Percentiles rank a stretch among this genome's conserved stretches.
phyloP scores from a whole-genome alignment of 2,329 filamentous ascomycete genomes.

The Escovopsis weberi region DNA sequence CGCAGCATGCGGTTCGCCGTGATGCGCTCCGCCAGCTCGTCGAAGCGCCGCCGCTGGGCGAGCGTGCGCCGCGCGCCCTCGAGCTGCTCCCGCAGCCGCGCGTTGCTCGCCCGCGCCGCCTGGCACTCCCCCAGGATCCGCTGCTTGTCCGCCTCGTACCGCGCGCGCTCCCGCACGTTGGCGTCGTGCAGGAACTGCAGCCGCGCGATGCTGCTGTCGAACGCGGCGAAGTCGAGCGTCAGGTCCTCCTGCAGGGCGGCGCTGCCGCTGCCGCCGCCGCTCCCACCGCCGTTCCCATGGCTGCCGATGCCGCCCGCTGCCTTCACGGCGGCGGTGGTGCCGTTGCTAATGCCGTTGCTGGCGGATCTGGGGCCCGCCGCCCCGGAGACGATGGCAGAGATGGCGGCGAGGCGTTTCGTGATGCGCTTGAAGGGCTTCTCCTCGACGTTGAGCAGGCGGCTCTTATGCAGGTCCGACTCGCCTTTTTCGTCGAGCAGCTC shows the following conservation, averaged over 20 bases:
- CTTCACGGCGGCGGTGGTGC: slow-evolving; percentile 18
- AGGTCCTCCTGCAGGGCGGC: slow-evolving; percentile 64
- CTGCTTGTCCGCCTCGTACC: slow-evolving; percentile 68
- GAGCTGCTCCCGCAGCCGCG: slow-evolving; percentile 56
- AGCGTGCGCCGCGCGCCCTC: slow-evolving; percentile 63
- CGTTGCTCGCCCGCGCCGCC: slow-evolving; percentile 60
- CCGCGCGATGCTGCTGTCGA: slow-evolving; percentile 73
- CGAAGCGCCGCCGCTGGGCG: slow-evolving; percentile 68
- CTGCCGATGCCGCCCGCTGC: slow-evolving; percentile 7
- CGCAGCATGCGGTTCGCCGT: slow-evolving; percentile 65
- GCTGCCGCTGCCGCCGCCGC: slow-evolving; percentile 14
- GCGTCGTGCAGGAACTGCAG: slow-evolving; percentile 77
- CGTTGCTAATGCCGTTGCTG: slow-evolving; percentile 18
- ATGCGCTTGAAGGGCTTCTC: slow-evolving; percentile 85
- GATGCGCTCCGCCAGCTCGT: slow-evolving; percentile 78
- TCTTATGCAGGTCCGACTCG: slow-evolving; percentile 75
- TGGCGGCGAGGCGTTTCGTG: slow-evolving; percentile 61
- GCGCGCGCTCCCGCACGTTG: slow-evolving; percentile 68
- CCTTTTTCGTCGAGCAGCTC: slow-evolving; percentile 58
- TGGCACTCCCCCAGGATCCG: slow-evolving; percentile 69
- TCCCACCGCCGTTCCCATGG: no score
- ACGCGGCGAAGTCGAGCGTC: slow-evolving; percentile 74
- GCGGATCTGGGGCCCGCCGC: slow-evolving; percentile 10
- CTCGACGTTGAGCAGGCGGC: slow-evolving; percentile 76
- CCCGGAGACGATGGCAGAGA: slow-evolving; percentile 43